phyloP scores from a whole-genome alignment of 2,329 filamentous ascomycete species.

The Colletotrichum camelliae region DNA sequence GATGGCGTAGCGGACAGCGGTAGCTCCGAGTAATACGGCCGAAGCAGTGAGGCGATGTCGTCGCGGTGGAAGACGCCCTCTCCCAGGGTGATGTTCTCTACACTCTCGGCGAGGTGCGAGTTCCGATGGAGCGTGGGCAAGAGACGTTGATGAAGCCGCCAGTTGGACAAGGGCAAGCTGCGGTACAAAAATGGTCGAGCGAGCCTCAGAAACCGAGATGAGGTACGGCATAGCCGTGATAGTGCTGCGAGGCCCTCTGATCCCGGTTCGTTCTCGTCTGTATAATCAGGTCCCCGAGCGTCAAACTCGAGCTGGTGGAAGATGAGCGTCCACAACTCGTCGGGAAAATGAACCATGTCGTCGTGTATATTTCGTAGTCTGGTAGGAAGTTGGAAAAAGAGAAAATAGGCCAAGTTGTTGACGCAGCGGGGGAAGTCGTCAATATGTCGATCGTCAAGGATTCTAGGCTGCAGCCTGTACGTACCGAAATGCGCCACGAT shows the following conservation, averaged over 20 bases:
- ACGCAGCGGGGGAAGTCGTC: neutral
- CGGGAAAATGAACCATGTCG: neutral
- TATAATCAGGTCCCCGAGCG: neutral
- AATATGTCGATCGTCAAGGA: neutral
- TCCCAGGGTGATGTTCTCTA: neutral
- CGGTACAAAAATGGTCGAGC: neutral
- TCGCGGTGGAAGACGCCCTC: neutral
- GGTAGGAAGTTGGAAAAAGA: neutral
- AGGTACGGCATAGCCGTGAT: neutral
- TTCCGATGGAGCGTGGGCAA: neutral
- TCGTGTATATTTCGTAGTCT: accelerated
- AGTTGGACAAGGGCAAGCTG: neutral
- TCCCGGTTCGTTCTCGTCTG: neutral
- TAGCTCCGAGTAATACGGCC: neutral
- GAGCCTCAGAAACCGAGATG: neutral
- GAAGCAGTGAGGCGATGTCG: neutral
- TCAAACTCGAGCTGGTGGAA: neutral
- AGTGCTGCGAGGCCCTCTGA: neutral
- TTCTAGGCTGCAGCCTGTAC: neutral
- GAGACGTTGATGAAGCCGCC: neutral
- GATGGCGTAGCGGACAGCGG: neutral
- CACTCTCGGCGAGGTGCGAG: neutral
- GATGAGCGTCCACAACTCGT: neutral
- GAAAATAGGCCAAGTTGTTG: neutral
- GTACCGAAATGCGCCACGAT: neutral